Percentiles rank a stretch among this genome's conserved stretches.
Conservation (phyloP, 495 filamentous ascomycete species). For the Penicillium turbatum region DNA sequence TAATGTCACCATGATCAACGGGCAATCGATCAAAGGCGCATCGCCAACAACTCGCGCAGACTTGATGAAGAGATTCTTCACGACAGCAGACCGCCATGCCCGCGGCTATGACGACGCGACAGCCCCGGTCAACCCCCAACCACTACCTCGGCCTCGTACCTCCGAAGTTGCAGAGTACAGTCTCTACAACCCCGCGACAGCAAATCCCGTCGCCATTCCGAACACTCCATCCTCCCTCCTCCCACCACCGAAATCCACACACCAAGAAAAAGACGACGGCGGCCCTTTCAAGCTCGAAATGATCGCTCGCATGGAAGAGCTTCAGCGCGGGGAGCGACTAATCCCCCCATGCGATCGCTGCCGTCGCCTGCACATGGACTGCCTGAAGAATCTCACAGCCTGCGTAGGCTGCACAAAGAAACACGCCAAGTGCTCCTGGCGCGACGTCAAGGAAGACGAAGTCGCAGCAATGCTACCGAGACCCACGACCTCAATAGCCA, state of each 20-base stretch:
- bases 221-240: constrained; percentile 48
- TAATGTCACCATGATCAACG: constrained; percentile 48
- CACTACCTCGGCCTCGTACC: constrained; percentile 32
- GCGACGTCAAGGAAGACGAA: constrained; percentile 68
- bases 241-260: constrained; percentile 46
- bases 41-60: constrained; percentile 51
- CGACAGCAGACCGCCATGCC: constrained; percentile 47
- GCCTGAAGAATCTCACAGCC: constrained; percentile 77
- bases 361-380: constrained; percentile 72
- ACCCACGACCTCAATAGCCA: constrained; percentile 1
- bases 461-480: background rate
- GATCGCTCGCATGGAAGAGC: constrained; percentile 68
- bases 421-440: constrained; percentile 82
- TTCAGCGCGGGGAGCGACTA: constrained; percentile 66
- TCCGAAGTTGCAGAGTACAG: constrained; percentile 40
- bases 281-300: constrained; percentile 63
- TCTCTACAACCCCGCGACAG: constrained; percentile 32
- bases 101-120: constrained; percentile 35
- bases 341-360: constrained; percentile 80
- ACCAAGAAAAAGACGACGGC: constrained; percentile 54
- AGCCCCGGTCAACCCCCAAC: constrained; percentile 24
- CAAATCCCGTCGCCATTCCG: constrained; percentile 48
- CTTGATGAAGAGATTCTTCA: constrained; percentile 55
- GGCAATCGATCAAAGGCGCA: constrained; percentile 48
- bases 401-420: constrained; percentile 86